Percentiles rank a stretch among this genome's conserved stretches.
Evolutionary conservation across 441 rosid species (phyloP).

Genomic region (Kokia cookei): DNA sequence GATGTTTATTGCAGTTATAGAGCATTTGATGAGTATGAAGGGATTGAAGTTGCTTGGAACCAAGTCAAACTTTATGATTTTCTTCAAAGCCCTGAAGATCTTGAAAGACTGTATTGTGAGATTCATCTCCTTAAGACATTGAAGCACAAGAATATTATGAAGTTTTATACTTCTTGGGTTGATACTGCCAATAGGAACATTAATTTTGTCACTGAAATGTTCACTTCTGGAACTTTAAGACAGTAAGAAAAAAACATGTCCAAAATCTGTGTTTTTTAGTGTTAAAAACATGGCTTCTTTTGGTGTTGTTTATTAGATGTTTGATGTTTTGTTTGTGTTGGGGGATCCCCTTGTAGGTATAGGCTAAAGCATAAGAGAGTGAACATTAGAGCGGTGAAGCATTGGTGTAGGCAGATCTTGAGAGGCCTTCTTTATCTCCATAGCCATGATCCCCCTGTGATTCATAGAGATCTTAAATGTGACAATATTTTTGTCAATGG

Average conservation of each 20-base stretch:
- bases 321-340: not conserved
- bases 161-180: constrained; percentile 92
- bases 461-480: constrained; percentile 97
- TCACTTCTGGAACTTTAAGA: constrained; percentile 96
- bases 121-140: constrained; percentile 89
- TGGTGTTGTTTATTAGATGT: not conserved
- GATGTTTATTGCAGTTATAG: constrained; percentile 57
- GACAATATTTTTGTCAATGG: constrained; percentile 94
- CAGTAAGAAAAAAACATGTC: constrained; percentile 46
- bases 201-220: constrained; percentile 92
- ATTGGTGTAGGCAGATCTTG: constrained; percentile 97
- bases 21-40: constrained; percentile 94
- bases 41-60: constrained; percentile 98
- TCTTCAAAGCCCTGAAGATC: constrained; percentile 85
- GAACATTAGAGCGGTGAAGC: constrained; percentile 89
- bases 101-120: constrained; percentile 89
- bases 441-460: constrained; percentile 86
- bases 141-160: constrained; percentile 90
- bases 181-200: constrained; percentile 76
- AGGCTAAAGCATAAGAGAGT: constrained; percentile 87
- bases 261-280: not conserved
- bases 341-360: constrained; percentile 33
- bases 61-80: constrained; percentile 91
- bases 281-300: constrained; percentile 4
- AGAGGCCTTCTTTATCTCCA: constrained; percentile 83